Base-by-base conservation (phyloP, 805 yeast genomes). In the Yamadazyma sp. region DNA sequence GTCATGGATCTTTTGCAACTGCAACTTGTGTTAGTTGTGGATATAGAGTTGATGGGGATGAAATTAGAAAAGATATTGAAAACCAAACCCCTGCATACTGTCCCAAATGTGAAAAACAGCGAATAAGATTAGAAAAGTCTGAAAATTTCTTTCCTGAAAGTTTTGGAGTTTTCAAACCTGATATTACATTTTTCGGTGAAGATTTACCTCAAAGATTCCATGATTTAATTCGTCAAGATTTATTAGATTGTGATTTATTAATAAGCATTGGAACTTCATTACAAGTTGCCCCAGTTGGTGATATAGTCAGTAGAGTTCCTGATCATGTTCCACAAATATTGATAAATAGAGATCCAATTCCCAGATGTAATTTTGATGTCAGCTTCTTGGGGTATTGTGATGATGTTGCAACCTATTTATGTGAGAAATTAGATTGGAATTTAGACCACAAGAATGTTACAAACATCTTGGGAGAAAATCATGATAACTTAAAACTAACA, bases 231-330 rank as follows among this genome's bases (percentile, higher is more conserved):
- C 40, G 40, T 11, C 43, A 69, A 2, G 96, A 88, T 56, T 56
- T 85, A 39, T 58, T 69, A 8, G 72, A 71, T 24, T 88, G 94
- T 12, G 96, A 88, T 53, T 81, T 91, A 48, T 59, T 87, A 30
- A 60, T 88, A 5, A 80, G 88, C 33, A 85, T 83, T 6, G 96
- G 96, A 3, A 88, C 96, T 0, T 80, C 94, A 2, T 65, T 88
- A 39, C 80, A 84, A 51, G 88, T 88, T 18, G 60, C 69, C 8
- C 73, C 73, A 3, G 73, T 68, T 23, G 68, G 69, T 1, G 60
- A 61, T 21, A 63, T 67, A 13, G 64, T 66, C 8, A 58, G 60
- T 17, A 49, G 46, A 26, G 47, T 68, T 3, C 64, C 69, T 0
- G 50, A 38, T 8, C 21, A 44, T 9, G 55, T 66, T 4, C 73